These are phyloP conservation scores for Leccinum griseonigrum DNA, from an alignment of 1,284 basidiomycete genomes.

Conservation along the genomic window DNA sequence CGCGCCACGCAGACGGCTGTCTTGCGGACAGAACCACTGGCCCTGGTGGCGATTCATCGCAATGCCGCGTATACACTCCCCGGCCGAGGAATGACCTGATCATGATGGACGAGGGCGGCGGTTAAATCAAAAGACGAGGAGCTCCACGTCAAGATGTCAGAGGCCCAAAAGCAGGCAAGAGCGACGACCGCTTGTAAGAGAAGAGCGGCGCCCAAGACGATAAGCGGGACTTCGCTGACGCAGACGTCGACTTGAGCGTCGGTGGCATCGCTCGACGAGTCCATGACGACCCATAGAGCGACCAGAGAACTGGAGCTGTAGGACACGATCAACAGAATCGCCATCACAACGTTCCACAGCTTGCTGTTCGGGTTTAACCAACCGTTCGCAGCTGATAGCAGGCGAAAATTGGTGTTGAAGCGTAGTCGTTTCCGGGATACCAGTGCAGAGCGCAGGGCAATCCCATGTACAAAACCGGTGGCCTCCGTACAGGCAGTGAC, in stretches of 20 bases:
- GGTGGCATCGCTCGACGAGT: constrained; percentile 13
- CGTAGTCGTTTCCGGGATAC: constrained; percentile 24
- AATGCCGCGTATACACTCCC: constrained; percentile 26
- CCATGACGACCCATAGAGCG: constrained; percentile 20
- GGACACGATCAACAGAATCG: constrained; percentile 28
- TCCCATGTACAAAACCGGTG: constrained; percentile 29
- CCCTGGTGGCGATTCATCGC: constrained; percentile 1
- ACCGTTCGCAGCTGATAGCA: constrained; percentile 23
- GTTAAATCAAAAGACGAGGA: constrained; percentile 18
- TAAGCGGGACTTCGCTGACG: constrained; percentile 27
- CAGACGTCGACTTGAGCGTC: constrained; percentile 9
- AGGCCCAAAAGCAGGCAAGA: constrained; percentile 14
- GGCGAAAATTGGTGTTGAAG: constrained; percentile 34
- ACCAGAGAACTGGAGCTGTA: constrained; percentile 28
- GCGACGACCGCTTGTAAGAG: constrained; percentile 25
- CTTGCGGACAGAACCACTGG: constrained; percentile 17
- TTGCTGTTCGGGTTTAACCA: constrained; percentile 24
- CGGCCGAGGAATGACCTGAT: constrained; percentile 16
- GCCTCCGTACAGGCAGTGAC: constrained; percentile 30
- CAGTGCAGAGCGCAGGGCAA: constrained; percentile 29
- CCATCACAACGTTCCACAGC: constrained; percentile 25
- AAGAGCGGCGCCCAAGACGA: constrained; percentile 26
- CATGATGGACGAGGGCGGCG: constrained; percentile 30
- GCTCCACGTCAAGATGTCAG: neutral
- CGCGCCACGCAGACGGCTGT: constrained; percentile 32